Conservation (phyloP, 1,139 yeast genomes). For the Pichia sp. region DNA sequence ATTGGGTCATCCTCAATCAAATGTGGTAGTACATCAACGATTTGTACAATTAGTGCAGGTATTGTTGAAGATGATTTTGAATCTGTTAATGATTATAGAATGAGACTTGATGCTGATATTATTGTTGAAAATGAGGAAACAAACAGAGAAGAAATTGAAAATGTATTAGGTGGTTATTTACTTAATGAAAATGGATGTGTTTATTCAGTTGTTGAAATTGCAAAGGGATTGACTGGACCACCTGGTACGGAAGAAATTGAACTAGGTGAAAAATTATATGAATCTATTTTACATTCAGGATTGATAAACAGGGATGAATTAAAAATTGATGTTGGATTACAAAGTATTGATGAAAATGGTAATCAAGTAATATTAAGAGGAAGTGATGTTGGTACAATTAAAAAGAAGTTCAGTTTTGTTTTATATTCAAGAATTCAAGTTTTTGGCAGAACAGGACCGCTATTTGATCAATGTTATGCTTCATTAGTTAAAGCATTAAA, state of each 20-base stretch:
- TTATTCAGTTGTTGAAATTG: conserved; percentile 76
- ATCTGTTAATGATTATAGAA: conserved; percentile 31
- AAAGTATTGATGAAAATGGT: conserved; percentile 31
- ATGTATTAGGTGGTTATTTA: conserved; percentile 7
- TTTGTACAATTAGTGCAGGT: conserved; percentile 72
- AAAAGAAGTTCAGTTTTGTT: conserved; percentile 52
- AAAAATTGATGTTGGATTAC: conserved; percentile 46
- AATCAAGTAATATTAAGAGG: conserved; percentile 34
- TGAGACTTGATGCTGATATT: conserved; percentile 28
- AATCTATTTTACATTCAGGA: conserved; percentile 50
- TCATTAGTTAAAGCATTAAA: conserved; percentile 60
- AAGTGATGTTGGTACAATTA: conserved; percentile 34
- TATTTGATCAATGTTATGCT: conserved; percentile 71
- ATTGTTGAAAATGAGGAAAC: conserved; percentile 14
- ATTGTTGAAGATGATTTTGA: conserved; percentile 48
- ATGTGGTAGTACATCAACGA: conserved; percentile 68
- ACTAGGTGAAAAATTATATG: conserved; percentile 62
- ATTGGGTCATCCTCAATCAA: conserved; percentile 70
- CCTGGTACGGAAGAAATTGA: conserved; percentile 92
- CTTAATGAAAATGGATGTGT: conserved; percentile 32
- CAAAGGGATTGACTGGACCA: conserved; percentile 63
- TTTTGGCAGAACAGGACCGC: conserved; percentile 75
- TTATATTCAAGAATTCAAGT: conserved; percentile 71
- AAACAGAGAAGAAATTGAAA: conserved; percentile 3
- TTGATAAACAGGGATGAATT: conserved; percentile 43